Base-by-base conservation (phyloP, 192 early-diverging fungal species). In the Coemansia sp. region DNA sequence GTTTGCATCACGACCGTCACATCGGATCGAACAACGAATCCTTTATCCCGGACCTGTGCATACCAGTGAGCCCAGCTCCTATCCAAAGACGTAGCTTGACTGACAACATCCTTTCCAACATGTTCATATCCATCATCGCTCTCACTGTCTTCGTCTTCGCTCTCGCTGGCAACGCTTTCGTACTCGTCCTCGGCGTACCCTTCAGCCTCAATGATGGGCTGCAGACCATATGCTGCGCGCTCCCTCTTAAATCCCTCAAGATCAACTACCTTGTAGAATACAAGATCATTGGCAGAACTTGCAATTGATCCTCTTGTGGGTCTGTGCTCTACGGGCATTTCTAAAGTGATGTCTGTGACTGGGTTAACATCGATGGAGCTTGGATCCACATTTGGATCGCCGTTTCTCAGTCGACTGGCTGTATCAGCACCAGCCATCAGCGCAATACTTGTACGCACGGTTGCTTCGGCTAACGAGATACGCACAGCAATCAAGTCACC, bases 1-100 rank as follows among this genome's bases (percentile, higher is more conserved):
- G 72, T 45, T 42, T 73, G 75, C 7, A 58, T 43, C n/a, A 75
- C 66, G 44, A 66, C 55, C 3, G 75, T 76, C 23, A 66, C 41
- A 14, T 70, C 50, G 13, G 65, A 57, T 30, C 51, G 49, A 13
- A 77, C 39, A 17, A 75, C 22, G 25, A 67, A 46, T 2, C 64
- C 65, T 23, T 27, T 53, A 35, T 35, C 29, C 22, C 30, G 53
- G 9, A 62, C 53, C 35, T 56, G 64, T 11, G 42, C 42, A 25
- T 67, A 62, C 72, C 72, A 75, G 28, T 26, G 43, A 8, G 32
- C 53, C 72, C 72, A 75, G 14, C 53, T 42, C 35, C 13, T 49
- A 48, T 52, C 54, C 9, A 51, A 18, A 24, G 20, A 35, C 9
- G 38, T 15, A 18, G 38, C 27, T 3, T 38, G 27, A 9, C 24